Evolutionary conservation across 768 basidiomycete genomes (phyloP).

Genomic region (Russula griseocarnosa): DNA sequence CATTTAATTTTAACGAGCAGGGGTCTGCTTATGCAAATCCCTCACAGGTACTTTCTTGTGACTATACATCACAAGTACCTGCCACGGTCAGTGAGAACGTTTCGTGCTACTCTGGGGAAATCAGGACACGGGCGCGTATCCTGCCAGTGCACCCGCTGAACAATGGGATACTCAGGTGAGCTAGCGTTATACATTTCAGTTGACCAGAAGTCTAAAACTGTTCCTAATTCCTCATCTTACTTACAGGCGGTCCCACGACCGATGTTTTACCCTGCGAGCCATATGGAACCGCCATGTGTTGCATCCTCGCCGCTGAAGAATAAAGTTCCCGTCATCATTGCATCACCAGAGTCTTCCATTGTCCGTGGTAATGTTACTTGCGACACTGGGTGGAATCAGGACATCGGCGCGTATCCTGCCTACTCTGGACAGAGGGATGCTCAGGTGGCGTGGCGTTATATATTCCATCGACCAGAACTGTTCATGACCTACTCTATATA

Average conservation of each 20-base stretch:
- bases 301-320: too few species aligned
- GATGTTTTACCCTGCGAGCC: too few species aligned
- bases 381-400: not conserved
- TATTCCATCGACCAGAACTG: not conserved
- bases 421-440: not conserved
- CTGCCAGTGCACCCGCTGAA: not conserved
- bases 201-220: not conserved
- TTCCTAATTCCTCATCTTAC: too few species aligned
- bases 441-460: conserved; percentile 1
- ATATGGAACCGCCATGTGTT: too few species aligned
- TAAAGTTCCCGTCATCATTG: too few species aligned
- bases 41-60: not conserved
- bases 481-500: not conserved
- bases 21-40: not conserved
- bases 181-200: not conserved
- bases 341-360: too few species aligned
- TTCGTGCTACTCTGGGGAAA: too few species aligned
- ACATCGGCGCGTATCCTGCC: not conserved
- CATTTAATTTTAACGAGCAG: not conserved
- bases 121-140: not conserved
- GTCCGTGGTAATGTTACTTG: too few species aligned
- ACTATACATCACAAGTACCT: not conserved
- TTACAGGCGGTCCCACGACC: too few species aligned
- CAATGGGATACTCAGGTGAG: not conserved
- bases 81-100: not conserved